These are phyloP conservation scores for Myxozyma mucilagina DNA, from an alignment of 805 yeast genomes.

Conservation along the genomic window DNA sequence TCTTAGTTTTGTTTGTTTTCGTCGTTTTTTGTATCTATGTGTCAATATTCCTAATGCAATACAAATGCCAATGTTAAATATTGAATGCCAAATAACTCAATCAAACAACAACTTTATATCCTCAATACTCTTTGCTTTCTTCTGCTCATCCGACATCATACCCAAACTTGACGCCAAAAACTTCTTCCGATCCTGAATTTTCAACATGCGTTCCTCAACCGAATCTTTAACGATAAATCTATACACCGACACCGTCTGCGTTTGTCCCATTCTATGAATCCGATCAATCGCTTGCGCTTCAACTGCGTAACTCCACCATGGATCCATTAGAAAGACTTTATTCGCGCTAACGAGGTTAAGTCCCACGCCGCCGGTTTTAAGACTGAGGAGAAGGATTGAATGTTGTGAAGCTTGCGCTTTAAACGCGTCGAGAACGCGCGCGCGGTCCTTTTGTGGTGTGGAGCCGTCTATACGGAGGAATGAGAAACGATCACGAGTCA, in stretches of 20 bases:
- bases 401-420: constrained; percentile 38
- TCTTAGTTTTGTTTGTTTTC: not conserved
- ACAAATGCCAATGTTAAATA: not conserved
- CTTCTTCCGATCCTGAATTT: constrained; percentile 77
- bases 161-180: constrained; percentile 42
- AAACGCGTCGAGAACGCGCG: constrained; percentile 60
- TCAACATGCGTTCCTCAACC: constrained; percentile 84
- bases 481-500: constrained; percentile 52
- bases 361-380: constrained; percentile 95
- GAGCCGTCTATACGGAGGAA: constrained; percentile 83
- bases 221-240: constrained; percentile 80
- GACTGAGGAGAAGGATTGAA: constrained; percentile 64
- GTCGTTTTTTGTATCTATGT: not conserved
- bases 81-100: not conserved
- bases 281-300: constrained; percentile 48
- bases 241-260: constrained; percentile 62
- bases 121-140: constrained; percentile 40
- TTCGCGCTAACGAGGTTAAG: constrained; percentile 83
- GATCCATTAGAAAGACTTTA: constrained; percentile 87
- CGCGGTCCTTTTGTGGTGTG: constrained; percentile 63
- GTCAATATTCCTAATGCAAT: not conserved
- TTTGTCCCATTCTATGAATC: constrained; percentile 88
- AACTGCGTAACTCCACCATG: constrained; percentile 92
- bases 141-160: constrained; percentile 41
- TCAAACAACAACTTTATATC: constrained; percentile 42